These are phyloP conservation scores for Xylaria sp. DNA, from an alignment of 2,329 filamentous ascomycete species.

Conservation along the genomic window DNA sequence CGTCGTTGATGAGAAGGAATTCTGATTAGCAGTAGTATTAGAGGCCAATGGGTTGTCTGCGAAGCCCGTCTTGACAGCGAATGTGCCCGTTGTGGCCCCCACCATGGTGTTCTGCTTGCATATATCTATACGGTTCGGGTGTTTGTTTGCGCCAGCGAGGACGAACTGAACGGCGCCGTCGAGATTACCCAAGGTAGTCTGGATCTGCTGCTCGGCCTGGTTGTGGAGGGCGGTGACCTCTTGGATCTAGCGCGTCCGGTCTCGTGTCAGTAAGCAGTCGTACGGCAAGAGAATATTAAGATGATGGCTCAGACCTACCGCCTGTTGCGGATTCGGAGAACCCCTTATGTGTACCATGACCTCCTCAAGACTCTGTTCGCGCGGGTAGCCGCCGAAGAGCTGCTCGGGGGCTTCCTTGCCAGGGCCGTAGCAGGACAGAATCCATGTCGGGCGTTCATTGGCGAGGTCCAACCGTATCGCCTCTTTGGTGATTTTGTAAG, in stretches of 20 bases:
- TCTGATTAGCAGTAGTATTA: constrained; percentile 48
- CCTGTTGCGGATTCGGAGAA: constrained; percentile 52
- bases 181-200: constrained; percentile 74
- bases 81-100: constrained; percentile 59
- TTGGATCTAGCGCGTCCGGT: constrained; percentile 59
- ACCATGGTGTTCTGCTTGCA: constrained; percentile 59
- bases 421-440: constrained; percentile 87
- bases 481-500: constrained; percentile 67
- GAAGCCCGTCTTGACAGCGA: constrained; percentile 49
- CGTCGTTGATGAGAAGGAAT: constrained; percentile 55
- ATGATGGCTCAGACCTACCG: constrained; percentile 55
- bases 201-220: constrained; percentile 76
- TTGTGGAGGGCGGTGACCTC: constrained; percentile 71
- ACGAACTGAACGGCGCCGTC: constrained; percentile 79
- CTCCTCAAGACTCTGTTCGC: constrained; percentile 92
- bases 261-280: constrained; percentile 19
- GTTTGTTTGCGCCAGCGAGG: constrained; percentile 71
- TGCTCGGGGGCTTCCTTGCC: constrained; percentile 81
- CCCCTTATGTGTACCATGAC: constrained; percentile 78
- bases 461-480: constrained; percentile 74
- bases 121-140: constrained; percentile 79
- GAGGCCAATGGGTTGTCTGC: constrained; percentile 44
- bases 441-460: constrained; percentile 81
- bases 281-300: not conserved
- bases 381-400: constrained; percentile 80